These are phyloP conservation scores for Coelastrella sp. DNA, from an alignment of 139 green algal genomes.

Conservation along the genomic window DNA sequence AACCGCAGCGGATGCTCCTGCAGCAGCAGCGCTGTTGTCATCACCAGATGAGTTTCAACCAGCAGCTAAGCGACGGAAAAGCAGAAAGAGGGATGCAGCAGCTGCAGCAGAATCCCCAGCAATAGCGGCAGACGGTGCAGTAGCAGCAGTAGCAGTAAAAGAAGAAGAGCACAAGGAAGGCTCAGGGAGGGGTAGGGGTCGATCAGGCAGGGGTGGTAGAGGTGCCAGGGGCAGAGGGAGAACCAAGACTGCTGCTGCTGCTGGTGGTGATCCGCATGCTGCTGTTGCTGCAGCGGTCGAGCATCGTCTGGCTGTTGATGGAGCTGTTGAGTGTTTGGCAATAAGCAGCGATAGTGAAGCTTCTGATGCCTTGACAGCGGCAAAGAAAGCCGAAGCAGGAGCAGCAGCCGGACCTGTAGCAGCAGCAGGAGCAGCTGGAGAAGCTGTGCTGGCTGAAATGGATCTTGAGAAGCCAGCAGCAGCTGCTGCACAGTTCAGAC, in stretches of 20 bases:
- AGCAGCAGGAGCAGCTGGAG: conserved; percentile 2
- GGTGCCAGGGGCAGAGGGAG: neutral
- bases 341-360: neutral
- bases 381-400: neutral
- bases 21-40: neutral
- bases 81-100: neutral
- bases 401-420: neutral
- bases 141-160: neutral
- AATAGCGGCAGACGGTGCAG: neutral
- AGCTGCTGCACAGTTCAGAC: no score
- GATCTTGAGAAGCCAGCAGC: no score
- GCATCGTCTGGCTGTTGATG: neutral
- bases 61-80: neutral
- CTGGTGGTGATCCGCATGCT: no score
- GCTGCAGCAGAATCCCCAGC: neutral
- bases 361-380: neutral
- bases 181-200: neutral
- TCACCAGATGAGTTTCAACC: conserved; percentile 11
- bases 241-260: neutral
- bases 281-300: neutral
- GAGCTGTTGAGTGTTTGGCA: neutral
- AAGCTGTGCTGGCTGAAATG: neutral
- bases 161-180: neutral
- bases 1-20: neutral
- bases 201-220: neutral